Evolutionary conservation across 345 rosid genomes (phyloP).

Genomic region (Citrus reticulata): DNA sequence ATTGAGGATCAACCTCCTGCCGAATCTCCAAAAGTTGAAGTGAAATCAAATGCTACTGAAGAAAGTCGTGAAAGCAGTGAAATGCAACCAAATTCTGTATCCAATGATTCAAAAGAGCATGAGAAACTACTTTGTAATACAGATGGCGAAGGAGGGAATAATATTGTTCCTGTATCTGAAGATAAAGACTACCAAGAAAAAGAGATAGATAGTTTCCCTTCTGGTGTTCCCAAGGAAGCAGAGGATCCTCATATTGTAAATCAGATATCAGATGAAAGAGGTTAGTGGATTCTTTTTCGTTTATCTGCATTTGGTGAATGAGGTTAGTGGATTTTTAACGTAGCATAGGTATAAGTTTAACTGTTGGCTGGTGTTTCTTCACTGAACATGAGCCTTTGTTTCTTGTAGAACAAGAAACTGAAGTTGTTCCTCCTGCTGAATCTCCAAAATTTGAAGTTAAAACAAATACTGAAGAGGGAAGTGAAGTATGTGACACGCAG

Average conservation of each 20-base stretch:
- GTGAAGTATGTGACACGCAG: slow-evolving; percentile 9
- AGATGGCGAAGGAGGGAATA: slow-evolving; percentile 19
- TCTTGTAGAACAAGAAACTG: slow-evolving; percentile 22
- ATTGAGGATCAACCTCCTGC: neutral
- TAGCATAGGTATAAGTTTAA: neutral
- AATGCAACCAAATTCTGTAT: slow-evolving; percentile 1
- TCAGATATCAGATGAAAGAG: slow-evolving; percentile 5
- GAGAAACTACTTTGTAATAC: slow-evolving; percentile 5
- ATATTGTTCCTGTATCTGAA: slow-evolving; percentile 10
- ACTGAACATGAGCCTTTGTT: neutral
- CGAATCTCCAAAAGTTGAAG: neutral
- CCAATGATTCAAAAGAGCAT: slow-evolving; percentile 11
- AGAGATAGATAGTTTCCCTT: neutral
- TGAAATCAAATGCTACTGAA: slow-evolving; percentile 13
- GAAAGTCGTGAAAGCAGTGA: slow-evolving; percentile 4
- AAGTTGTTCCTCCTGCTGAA: slow-evolving; percentile 16
- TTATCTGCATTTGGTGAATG: neutral
- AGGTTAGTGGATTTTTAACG: neutral
- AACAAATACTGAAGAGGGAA: neutral
- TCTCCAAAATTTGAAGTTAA: slow-evolving; percentile 8
- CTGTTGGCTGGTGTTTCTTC: neutral
- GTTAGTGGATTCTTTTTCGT: neutral
- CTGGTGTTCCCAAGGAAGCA: neutral
- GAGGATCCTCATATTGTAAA: slow-evolving; percentile 6
- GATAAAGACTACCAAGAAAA: slow-evolving; percentile 13